phyloP scores from a whole-genome alignment of 202 grass and related monocot species.

The Bolboschoenoplectus hybrid region DNA sequence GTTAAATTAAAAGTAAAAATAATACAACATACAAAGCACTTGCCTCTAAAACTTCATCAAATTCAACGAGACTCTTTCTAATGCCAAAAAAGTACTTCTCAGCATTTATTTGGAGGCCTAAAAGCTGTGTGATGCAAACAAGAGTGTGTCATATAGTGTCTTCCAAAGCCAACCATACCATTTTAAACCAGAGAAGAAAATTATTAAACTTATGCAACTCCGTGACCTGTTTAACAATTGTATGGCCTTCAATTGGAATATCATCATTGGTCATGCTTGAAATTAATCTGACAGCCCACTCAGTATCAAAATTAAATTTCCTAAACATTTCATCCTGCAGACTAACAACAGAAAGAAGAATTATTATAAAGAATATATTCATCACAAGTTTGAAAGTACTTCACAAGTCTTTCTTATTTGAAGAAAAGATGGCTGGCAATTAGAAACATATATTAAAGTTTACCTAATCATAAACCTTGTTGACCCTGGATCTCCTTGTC shows the following conservation, averaged over 20 bases:
- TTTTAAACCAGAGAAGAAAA: neutral
- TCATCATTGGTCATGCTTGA: constrained; percentile 94
- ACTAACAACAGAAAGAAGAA: constrained; percentile 54
- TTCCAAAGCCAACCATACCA: constrained; percentile 19
- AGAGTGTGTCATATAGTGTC: constrained; percentile 19
- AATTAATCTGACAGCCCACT: constrained; percentile 94
- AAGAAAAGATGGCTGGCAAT: constrained; percentile 12
- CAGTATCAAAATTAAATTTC: constrained; percentile 98
- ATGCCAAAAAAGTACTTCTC: constrained; percentile 97
- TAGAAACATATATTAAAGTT: constrained; percentile 37
- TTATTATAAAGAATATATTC: constrained; percentile 31
- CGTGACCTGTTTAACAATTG: constrained; percentile 84
- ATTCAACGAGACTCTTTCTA: constrained; percentile 97
- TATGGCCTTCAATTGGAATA: constrained; percentile 73
- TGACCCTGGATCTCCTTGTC: constrained; percentile 99
- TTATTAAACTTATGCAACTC: constrained; percentile 35
- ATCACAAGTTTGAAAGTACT: constrained; percentile 33
- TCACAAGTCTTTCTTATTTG: constrained; percentile 23
- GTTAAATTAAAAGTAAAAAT: neutral
- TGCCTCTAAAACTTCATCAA: constrained; percentile 95
- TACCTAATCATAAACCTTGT: constrained; percentile 98
- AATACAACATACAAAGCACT: constrained; percentile 28
- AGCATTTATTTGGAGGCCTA: constrained; percentile 95
- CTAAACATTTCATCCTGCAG: constrained; percentile 99
- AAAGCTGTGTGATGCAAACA: constrained; percentile 57